These are phyloP conservation scores for Claviceps digitariae DNA, from an alignment of 2,329 filamentous ascomycete species.

Conservation along the genomic window DNA sequence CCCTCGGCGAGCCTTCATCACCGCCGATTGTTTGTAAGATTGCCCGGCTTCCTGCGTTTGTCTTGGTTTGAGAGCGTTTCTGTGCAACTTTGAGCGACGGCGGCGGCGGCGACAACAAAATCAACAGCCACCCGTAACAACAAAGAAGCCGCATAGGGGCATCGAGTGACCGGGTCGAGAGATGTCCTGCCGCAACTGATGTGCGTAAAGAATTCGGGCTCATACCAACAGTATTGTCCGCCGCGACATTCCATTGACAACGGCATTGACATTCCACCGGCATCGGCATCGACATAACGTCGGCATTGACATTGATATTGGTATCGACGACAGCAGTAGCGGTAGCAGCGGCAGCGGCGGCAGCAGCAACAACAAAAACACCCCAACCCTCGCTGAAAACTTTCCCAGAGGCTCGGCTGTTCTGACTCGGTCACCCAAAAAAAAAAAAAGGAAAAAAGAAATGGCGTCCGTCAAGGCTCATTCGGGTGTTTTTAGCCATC, in stretches of 20 bases:
- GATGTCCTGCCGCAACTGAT: background rate
- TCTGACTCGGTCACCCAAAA: background rate
- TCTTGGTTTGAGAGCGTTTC: background rate
- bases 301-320: background rate
- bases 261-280: background rate
- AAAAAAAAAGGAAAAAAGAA: background rate
- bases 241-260: background rate
- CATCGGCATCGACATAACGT: background rate
- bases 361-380: background rate
- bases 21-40: background rate
- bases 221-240: background rate
- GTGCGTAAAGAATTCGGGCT: background rate
- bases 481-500: constrained; percentile 6
- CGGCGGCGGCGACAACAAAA: background rate
- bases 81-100: constrained; percentile 1
- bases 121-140: background rate
- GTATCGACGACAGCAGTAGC: background rate
- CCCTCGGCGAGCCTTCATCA: background rate
- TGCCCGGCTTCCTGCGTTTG: background rate
- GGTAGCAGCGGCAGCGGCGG: background rate
- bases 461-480: constrained; percentile 18
- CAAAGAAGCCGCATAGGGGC: background rate
- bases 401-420: background rate
- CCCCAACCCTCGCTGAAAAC: too few species aligned
- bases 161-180: background rate